Conservation (phyloP, 2,329 filamentous ascomycete species). For the Ascochyta fabae region DNA sequence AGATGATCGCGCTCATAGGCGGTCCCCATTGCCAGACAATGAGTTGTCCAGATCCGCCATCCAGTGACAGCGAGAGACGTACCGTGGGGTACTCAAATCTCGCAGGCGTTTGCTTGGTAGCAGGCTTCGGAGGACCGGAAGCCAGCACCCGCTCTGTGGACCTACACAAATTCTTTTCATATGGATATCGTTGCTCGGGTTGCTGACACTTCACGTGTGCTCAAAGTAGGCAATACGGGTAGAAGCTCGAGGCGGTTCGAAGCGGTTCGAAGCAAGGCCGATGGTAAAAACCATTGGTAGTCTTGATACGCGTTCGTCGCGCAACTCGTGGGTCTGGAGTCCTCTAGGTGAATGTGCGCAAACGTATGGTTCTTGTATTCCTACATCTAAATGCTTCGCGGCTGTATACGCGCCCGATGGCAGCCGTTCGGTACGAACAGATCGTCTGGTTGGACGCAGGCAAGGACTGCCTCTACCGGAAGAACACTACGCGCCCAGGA, state of each 20-base stretch:
- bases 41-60: neutral
- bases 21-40: neutral
- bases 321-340: constrained; percentile 18
- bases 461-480: constrained; percentile 9
- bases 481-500: constrained; percentile 7
- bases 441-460: constrained; percentile 20
- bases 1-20: neutral
- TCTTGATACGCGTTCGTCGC: constrained; percentile 20
- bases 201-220: constrained; percentile 15
- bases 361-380: constrained; percentile 38
- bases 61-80: neutral
- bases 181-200: neutral
- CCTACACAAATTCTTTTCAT: neutral
- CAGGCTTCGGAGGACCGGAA: neutral
- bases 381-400: constrained; percentile 36
- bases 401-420: constrained; percentile 32
- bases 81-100: neutral
- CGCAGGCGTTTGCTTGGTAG: neutral
- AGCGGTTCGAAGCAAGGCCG: constrained; percentile 14
- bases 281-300: constrained; percentile 16
- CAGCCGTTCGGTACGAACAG: constrained; percentile 20
- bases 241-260: constrained; percentile 21
- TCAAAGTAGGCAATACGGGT: constrained; percentile 7
- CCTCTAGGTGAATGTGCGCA: constrained; percentile 1
- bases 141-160: neutral